phyloP scores from a whole-genome alignment of 495 filamentous ascomycete species.

The Halenospora varia region DNA sequence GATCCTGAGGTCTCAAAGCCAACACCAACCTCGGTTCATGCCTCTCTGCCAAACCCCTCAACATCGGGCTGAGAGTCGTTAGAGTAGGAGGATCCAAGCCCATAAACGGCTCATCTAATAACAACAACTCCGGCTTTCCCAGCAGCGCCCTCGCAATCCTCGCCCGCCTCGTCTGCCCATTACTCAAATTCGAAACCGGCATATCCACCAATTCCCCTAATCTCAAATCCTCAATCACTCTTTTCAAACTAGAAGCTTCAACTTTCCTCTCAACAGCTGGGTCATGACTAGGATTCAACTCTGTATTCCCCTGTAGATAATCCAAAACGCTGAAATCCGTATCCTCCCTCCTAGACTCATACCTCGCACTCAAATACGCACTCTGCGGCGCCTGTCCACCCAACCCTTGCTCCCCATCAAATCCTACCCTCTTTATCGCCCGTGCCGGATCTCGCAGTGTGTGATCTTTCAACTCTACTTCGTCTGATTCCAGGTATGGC shows the following conservation, averaged over 20 bases:
- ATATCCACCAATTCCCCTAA: constrained; percentile 63
- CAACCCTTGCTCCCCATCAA: constrained; percentile 54
- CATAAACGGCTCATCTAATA: constrained; percentile 97
- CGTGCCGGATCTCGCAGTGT: constrained; percentile 49
- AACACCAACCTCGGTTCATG: constrained; percentile 68
- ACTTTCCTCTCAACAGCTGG: constrained; percentile 35
- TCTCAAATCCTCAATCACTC: constrained; percentile 62
- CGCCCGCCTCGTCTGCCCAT: constrained; percentile 85
- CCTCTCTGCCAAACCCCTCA: constrained; percentile 59
- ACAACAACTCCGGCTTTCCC: constrained; percentile 69
- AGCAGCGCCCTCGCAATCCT: constrained; percentile 84
- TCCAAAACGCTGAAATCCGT: constrained; percentile 81
- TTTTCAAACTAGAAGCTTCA: constrained; percentile 43
- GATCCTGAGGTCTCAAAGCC: constrained; percentile 77
- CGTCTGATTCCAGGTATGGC: constrained; percentile 66
- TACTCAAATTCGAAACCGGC: constrained; percentile 84
- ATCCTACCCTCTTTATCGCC: constrained; percentile 82
- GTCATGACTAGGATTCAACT: constrained; percentile 63
- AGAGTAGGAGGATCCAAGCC: constrained; percentile 84
- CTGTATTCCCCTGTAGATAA: constrained; percentile 72
- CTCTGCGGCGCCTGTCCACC: constrained; percentile 45
- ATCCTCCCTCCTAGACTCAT: constrained; percentile 81
- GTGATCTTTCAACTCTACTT: constrained; percentile 51
- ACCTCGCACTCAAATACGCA: constrained; percentile 85
- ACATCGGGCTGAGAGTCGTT: constrained; percentile 60